A percentile compares a stretch with the other conserved stretches of the same genome.
Evolutionary conservation across 2,329 filamentous ascomycete species (phyloP).

Genomic region (Penicillium glabrum): DNA sequence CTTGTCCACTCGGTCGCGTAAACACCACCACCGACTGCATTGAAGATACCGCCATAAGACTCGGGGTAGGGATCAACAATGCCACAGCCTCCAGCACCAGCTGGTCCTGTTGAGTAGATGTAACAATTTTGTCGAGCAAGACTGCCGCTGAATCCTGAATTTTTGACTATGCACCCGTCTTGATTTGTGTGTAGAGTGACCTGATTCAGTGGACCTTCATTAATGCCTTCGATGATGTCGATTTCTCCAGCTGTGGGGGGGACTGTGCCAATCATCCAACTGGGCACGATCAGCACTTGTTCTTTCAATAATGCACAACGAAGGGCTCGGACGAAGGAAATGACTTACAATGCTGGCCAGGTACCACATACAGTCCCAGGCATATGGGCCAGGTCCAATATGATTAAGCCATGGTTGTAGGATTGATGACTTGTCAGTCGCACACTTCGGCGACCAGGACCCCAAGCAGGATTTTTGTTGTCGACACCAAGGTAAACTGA

Average conservation of each 20-base stretch:
- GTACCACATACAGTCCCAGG: slow-evolving; percentile 67
- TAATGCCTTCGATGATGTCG: slow-evolving; percentile 78
- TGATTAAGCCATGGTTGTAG: slow-evolving; percentile 67
- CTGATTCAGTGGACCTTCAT: slow-evolving; percentile 58
- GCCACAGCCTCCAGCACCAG: slow-evolving; percentile 59
- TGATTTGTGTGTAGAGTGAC: slow-evolving; percentile 68
- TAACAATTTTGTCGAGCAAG: slow-evolving; percentile 59
- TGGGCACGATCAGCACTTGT: slow-evolving; percentile 16
- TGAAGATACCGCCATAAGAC: slow-evolving; percentile 70
- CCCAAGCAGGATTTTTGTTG: slow-evolving; percentile 54
- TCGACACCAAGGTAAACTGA: slow-evolving; percentile 71
- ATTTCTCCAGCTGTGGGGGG: slow-evolving; percentile 74
- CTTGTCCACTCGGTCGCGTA: slow-evolving; percentile 77
- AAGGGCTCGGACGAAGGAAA: neutral
- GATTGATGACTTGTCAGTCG: slow-evolving; percentile 66
- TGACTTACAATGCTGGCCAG: slow-evolving; percentile 66
- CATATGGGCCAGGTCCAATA: slow-evolving; percentile 73
- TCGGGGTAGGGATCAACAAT: slow-evolving; percentile 50
- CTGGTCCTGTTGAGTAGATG: slow-evolving; percentile 43
- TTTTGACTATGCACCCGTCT: slow-evolving; percentile 57
- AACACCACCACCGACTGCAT: slow-evolving; percentile 66
- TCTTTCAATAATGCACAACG: neutral
- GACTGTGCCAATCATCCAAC: slow-evolving; percentile 61
- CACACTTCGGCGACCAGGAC: slow-evolving; percentile 66
- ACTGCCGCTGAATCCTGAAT: slow-evolving; percentile 49